A percentile compares a stretch with the other conserved stretches of the same genome.
Conservation (phyloP, 2,329 filamentous ascomycete species). For the Fusarium sp. region DNA sequence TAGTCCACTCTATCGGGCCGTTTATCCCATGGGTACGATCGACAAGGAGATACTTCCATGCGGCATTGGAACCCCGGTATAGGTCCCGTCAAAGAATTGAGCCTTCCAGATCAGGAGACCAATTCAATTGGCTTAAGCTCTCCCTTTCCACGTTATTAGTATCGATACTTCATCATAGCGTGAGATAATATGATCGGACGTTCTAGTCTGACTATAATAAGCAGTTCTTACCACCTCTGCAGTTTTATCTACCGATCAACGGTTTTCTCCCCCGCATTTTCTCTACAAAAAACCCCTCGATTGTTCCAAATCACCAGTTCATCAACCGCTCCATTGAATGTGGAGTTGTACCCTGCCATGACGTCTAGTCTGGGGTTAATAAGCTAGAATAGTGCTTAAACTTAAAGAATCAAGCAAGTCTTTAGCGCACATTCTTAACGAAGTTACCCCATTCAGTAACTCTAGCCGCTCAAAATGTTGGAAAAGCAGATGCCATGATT, state of each 20-base stretch:
- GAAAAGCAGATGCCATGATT: background rate
- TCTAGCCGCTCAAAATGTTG: background rate
- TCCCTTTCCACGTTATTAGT: too few relatives aligned
- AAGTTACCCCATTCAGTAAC: constrained; percentile 1
- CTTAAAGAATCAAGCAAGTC: background rate
- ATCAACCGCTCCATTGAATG: background rate
- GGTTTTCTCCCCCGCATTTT: constrained; percentile 2
- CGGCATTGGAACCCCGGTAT: fast-evolving
- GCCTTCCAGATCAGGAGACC: fast-evolving
- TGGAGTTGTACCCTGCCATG: constrained; percentile 4
- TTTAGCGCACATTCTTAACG: background rate
- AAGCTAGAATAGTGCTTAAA: background rate
- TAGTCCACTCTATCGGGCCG: background rate
- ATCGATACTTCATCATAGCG: background rate
- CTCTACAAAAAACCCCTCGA: background rate
- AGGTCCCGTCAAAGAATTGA: fast-evolving
- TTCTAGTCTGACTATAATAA: background rate
- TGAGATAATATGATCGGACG: too few relatives aligned
- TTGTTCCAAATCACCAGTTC: background rate
- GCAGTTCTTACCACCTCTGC: background rate
- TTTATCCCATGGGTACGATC: fast-evolving
- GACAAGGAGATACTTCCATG: fast-evolving
- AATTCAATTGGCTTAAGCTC: too few relatives aligned
- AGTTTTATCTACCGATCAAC: background rate
- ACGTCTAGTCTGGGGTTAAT: constrained; percentile 1